Conservation (phyloP, 345 rosid genomes). For the Rhizophora mangle region DNA sequence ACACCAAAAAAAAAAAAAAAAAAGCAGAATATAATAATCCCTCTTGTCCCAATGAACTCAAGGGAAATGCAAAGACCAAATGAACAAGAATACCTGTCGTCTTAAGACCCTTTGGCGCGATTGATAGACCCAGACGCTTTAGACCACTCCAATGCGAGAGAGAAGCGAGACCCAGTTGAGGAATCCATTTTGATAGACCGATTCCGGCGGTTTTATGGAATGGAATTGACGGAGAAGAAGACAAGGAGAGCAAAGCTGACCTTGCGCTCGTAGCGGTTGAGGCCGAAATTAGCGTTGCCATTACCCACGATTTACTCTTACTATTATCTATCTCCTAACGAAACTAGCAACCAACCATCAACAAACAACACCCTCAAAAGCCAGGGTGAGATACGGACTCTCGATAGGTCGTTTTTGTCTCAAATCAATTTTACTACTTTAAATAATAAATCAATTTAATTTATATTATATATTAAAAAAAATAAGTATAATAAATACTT, state of each 20-base stretch:
- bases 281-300: conserved; percentile 44
- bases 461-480: too few species aligned
- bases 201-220: conserved; percentile 31
- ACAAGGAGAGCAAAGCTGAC: conserved; percentile 18
- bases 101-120: conserved; percentile 38
- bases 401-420: too few species aligned
- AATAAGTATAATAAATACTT: too few species aligned
- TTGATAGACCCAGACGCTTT: conserved; percentile 65
- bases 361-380: too few species aligned
- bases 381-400: too few species aligned
- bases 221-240: conserved; percentile 26
- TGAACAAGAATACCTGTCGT: conserved; percentile 38
- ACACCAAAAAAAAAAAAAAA: neutral
- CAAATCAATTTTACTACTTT: too few species aligned
- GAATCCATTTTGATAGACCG: conserved; percentile 29
- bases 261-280: conserved; percentile 35
- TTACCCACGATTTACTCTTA: conserved; percentile 12
- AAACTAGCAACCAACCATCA: too few species aligned
- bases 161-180: conserved; percentile 37
- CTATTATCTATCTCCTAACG: too few species aligned
- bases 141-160: conserved; percentile 67
- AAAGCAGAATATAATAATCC: too few species aligned
- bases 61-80: conserved; percentile 4
- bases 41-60: neutral
- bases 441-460: too few species aligned